Evolutionary conservation across 164 flowering plant genomes (phyloP), one percentile per base, ranked within the genome.

Genomic region (Annona squamosa): DNA sequence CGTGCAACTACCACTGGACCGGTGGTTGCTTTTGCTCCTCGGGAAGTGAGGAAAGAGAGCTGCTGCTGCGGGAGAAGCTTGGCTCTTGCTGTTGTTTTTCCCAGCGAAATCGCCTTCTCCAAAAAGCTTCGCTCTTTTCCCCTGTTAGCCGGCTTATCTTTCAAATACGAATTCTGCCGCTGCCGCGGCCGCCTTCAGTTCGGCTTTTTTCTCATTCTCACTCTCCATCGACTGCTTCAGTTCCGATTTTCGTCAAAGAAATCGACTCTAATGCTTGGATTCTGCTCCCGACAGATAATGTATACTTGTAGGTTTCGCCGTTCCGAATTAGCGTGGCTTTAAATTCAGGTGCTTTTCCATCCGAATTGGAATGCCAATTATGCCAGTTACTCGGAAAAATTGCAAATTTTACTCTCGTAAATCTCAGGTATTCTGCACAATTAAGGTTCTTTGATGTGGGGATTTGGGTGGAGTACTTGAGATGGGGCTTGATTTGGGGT

Each of bases 61-160:
- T 26, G 37, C 37, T 26, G 37, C 37, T 26, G 37, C 37, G n/a
- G 48, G 41, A 48, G 48, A 48, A 65, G 63, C 43, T 48, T 63
- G 59, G 69, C 75, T 72, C 48, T 72, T 68, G 45, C 12, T 65
- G 46, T 64, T 72, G 44, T 63, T 63, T 59, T 9, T 18, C 5
- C 67, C 69, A 64, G 69, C 75, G 41, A 65, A 65, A 69, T 69
- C 48, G 48, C 65, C 75, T 65, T 63, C 69, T 72, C 48, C 75
- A 72, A 72, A 72, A 72, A 48, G 62, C 64, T 65, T 65, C 47
- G 41, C 68, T 26, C 47, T 64, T 47, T 46, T 48, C 65, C 52
- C 69, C 43, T 69, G 37, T 26, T 69, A 3, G 37, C 62, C n/a
- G 70, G 19, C 56, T 46, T 26, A 26, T 26, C 37, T 26, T 68